Base-by-base conservation (phyloP, 2,329 filamentous ascomycete genomes). In the Capronia coronata region DNA sequence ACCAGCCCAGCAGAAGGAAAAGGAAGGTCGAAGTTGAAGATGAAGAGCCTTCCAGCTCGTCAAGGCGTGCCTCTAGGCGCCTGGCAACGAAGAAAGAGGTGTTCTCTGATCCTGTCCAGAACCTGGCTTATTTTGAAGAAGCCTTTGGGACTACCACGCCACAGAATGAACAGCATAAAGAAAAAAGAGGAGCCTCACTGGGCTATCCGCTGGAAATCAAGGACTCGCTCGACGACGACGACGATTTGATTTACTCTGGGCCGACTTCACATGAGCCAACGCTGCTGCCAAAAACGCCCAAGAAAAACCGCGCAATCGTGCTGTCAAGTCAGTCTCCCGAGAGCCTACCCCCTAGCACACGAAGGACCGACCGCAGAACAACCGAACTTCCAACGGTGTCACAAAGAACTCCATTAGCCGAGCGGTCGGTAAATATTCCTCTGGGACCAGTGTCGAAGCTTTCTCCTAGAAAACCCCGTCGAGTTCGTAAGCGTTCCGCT, bases 281-380 rank as follows among this genome's bases (percentile, higher is more conserved):
- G 2, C 11, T 37, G 2, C 14, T 37, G 8, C 34, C 50, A 4
- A 25, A 39, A 14, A 56, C 53, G 10, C 57, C 53, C 5, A 48
- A 48, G 18, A 54, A 23, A 34, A 25, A 22, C 18, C 21, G 45
- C 5, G 48, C 25, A 11, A 41, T 56, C 7, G 48, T 61, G 22
- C 25, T 55, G 13, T 59, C 57, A 16, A 58, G 55, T 43, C 59
- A 61, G 32, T 57, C 55, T 16, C 57, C 59, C 6, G 59, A 61
- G 45, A 58, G 51, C 34, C 8, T 58, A 10, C 42, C 43, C 34
- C 41, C 47, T 4, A 56, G 53, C 38, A 55, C 49, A 13, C 48
- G 38, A 18, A 49, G 35, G 43, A 43, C 32, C 14, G 13, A 37
- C 5, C 14, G 42, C 7, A 48, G 34, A 32, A 4, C 30, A 9